phyloP scores from a whole-genome alignment of 2,329 filamentous ascomycete species.

The Dendryphion nanum region DNA sequence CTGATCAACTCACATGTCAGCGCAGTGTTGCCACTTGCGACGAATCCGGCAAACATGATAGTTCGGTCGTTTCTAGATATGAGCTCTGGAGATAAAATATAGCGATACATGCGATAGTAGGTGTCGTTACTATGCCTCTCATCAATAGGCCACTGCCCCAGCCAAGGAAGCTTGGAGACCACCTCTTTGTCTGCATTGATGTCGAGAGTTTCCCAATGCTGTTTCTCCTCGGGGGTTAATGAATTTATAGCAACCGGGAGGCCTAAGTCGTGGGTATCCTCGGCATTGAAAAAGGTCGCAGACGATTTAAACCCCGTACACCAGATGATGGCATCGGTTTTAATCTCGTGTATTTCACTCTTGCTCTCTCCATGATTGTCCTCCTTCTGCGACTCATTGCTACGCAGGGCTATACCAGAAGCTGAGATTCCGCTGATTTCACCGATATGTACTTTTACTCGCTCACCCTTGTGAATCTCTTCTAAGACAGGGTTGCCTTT shows the following conservation, averaged over 20 bases:
- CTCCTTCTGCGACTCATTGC: too few relatives aligned
- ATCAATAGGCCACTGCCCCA: slow-evolving; percentile 2
- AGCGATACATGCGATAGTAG: slow-evolving; percentile 7
- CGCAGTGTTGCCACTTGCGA: slow-evolving; percentile 3
- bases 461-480: too few relatives aligned
- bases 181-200: slow-evolving; percentile 1
- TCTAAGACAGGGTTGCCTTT: too few relatives aligned
- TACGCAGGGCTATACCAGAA: too few relatives aligned
- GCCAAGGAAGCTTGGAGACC: background rate
- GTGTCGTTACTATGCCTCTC: background rate
- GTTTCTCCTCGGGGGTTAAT: background rate
- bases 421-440: too few relatives aligned
- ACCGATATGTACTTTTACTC: too few relatives aligned
- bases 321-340: background rate
- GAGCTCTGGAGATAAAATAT: slow-evolving; percentile 5
- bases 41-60: slow-evolving; percentile 7
- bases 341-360: background rate
- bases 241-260: slow-evolving; percentile 1
- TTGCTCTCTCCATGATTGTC: too few relatives aligned
- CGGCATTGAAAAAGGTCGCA: slow-evolving; percentile 3
- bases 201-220: slow-evolving; percentile 2
- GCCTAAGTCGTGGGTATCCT: slow-evolving; percentile 1
- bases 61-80: slow-evolving; percentile 1
- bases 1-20: slow-evolving; percentile 5
- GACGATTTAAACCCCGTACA: slow-evolving; percentile 4